phyloP scores from a whole-genome alignment of 1,284 basidiomycete genomes.

The Cryptococcus sp. region DNA sequence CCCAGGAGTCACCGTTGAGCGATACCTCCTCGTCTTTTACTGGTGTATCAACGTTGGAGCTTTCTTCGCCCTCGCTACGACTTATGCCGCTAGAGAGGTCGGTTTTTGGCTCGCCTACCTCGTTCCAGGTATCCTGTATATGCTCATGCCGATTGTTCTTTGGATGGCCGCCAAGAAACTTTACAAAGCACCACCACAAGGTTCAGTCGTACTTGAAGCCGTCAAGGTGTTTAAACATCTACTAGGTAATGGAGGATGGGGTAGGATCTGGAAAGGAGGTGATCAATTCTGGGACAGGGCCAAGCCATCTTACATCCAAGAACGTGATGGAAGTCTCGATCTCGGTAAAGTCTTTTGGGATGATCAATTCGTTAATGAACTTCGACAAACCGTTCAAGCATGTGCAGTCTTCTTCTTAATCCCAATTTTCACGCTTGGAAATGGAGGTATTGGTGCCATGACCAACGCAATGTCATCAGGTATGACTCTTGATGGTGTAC shows the following conservation, averaged over 20 bases:
- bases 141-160: conserved; percentile 48
- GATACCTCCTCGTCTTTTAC: conserved; percentile 32
- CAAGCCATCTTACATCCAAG: conserved; percentile 45
- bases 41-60: conserved; percentile 37
- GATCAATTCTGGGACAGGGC: conserved; percentile 49
- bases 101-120: conserved; percentile 45
- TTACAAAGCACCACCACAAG: conserved; percentile 48
- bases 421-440: conserved; percentile 50
- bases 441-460: conserved; percentile 49
- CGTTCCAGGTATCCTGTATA: conserved; percentile 49
- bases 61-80: conserved; percentile 28
- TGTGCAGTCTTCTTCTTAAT: conserved; percentile 50
- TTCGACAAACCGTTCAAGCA: conserved; percentile 48
- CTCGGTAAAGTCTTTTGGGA: conserved; percentile 48
- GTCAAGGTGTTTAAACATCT: conserved; percentile 27
- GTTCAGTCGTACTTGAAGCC: conserved; percentile 49
- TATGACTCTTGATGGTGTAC: conserved; percentile 49
- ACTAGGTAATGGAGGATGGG: conserved; percentile 27
- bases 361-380: conserved; percentile 51
- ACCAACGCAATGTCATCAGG: conserved; percentile 47
- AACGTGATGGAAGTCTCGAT: conserved; percentile 28
- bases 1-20: conserved; percentile 30
- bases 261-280: conserved; percentile 28
- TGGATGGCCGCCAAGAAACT: conserved; percentile 45
- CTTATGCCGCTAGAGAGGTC: conserved; percentile 27